A percentile compares a stretch with the other conserved stretches of the same genome.
phyloP scores from a whole-genome alignment of 192 early-diverging fungal species.

The Chytriomyces sp. region DNA sequence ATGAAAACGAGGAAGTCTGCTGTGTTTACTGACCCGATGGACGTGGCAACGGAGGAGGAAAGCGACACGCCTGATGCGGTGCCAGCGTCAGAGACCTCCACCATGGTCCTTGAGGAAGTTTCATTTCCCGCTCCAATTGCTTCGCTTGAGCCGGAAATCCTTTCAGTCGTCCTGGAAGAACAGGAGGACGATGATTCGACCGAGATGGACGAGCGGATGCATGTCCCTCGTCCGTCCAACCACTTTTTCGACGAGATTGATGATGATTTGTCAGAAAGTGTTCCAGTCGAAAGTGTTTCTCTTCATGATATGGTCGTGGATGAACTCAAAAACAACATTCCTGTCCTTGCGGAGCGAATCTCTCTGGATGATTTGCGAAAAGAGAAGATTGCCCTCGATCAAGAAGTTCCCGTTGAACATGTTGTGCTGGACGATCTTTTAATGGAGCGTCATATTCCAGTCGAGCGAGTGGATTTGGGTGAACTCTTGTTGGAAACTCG shows the following conservation, averaged over 20 bases:
- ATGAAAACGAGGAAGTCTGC: background rate
- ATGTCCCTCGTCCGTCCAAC: background rate
- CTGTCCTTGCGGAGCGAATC: background rate
- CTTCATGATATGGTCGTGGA: constrained; percentile 14
- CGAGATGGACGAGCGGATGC: background rate
- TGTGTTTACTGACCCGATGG: background rate
- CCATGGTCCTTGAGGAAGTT: background rate
- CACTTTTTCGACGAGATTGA: constrained; percentile 3
- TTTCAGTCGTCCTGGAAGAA: constrained; percentile 21
- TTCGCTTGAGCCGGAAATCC: background rate
- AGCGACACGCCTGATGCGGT: background rate
- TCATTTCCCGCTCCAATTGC: background rate
- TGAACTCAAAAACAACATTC: background rate
- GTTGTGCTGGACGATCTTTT: background rate
- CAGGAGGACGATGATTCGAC: constrained; percentile 14
- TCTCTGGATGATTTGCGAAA: background rate
- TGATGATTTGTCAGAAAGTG: background rate
- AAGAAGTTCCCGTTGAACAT: constrained; percentile 2
- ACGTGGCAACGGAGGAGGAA: constrained; percentile 5
- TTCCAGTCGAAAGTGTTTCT: constrained; percentile 21
- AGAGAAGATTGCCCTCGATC: background rate
- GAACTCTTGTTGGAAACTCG: background rate
- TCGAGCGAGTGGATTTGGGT: constrained; percentile 14
- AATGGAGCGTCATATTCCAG: constrained; percentile 15
- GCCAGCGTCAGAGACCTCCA: background rate